Evolutionary conservation across 495 filamentous ascomycete genomes (phyloP), one percentile per base, ranked within the genome.

Genomic region (Lichina pygmaea): DNA sequence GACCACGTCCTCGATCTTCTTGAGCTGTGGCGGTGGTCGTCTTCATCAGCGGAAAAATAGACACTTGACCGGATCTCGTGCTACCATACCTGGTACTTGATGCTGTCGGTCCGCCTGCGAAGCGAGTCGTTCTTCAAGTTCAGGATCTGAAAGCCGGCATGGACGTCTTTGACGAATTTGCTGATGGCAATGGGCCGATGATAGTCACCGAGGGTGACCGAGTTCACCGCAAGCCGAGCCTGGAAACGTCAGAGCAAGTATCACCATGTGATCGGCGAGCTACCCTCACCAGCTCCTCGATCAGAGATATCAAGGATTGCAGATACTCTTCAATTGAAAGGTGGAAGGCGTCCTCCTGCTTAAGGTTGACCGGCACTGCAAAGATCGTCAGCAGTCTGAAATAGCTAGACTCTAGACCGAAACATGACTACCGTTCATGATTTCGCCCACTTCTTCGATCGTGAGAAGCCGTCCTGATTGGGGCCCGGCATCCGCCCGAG

Each of bases 1-100:
- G 13, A 92, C 85, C 16, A 97, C 84, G 60, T 97, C 89, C 64
- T 97, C 89, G 36, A 92, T 82, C 62, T 93, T 93, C 67, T 95
- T 95, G 42, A 81, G 66, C 73, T 77, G 50, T 48, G 50, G 6
- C 16, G 15, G n/a, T 15, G 12, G 10, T 47, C 40, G n/a, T 16
- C 34, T 12, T 42, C 32, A 42, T 50, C 36, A 53, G 46, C 38
- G 46, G 17, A 48, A 31, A 15, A 9, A 32, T 17, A 24, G 31
- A 33, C 16, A 9, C 2, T 32, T 44, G 34, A 10, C 13, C 7
- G 43, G 33, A 3, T 24, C 24, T 46, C 34, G 15, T 31, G 11
- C 15, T 24, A 47, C 58, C 71, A 54, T 53, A 92, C 81, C 49
- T 77, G 77, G 50, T 95, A 97, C 66, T 97, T 97, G 57, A 97